Percentiles rank a stretch among this genome's conserved stretches.
These are phyloP conservation scores for Monosporozyma siamensis DNA, from an alignment of 805 yeast species.

Conservation along the genomic window DNA sequence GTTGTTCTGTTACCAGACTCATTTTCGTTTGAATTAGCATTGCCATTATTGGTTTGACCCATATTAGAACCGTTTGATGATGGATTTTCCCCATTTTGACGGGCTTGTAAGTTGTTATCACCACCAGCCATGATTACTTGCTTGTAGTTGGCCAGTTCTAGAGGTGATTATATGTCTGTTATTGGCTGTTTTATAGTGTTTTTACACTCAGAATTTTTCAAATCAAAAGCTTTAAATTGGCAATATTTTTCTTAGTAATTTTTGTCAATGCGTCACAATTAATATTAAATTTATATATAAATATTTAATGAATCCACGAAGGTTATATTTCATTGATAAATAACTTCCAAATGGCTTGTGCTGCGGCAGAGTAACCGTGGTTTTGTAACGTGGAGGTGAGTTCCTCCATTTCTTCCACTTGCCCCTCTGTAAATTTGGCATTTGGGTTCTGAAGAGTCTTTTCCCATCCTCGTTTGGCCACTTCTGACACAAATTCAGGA, in stretches of 20 bases:
- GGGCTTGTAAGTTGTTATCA: background rate
- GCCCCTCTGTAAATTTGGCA: background rate
- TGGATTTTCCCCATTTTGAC: background rate
- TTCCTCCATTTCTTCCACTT: background rate
- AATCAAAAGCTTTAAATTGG: too few species aligned
- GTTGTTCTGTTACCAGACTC: background rate
- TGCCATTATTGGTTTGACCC: background rate
- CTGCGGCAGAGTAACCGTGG: slow-evolving; percentile 29
- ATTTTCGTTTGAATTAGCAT: slow-evolving; percentile 35
- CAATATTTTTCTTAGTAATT: too few species aligned
- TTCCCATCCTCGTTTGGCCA: slow-evolving; percentile 13
- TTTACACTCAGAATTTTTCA: too few species aligned
- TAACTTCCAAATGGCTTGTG: slow-evolving; percentile 11
- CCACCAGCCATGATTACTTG: background rate
- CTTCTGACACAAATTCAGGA: slow-evolving; percentile 58
- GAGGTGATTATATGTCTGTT: too few species aligned
- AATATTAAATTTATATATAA: background rate
- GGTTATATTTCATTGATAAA: background rate
- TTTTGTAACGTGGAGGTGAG: slow-evolving; percentile 14
- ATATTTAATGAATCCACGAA: too few species aligned
- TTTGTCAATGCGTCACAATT: background rate
- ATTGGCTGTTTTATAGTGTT: too few species aligned
- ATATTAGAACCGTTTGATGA: slow-evolving; percentile 18
- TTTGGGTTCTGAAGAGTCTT: background rate
- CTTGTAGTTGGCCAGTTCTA: slow-evolving; percentile 15